Base-by-base conservation (phyloP, 306 rosid species). In the Trifolium dubium region DNA sequence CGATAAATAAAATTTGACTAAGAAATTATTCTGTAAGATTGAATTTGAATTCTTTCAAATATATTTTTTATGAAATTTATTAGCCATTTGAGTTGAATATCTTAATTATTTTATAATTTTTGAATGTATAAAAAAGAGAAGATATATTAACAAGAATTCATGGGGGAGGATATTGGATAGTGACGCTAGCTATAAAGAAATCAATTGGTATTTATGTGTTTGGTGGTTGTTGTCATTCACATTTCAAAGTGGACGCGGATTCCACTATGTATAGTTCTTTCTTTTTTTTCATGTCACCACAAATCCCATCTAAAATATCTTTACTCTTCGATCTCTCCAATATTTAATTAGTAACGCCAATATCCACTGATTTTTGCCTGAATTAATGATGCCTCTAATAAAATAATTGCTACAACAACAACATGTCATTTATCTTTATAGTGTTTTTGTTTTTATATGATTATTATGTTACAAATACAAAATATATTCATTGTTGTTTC, bases 181-280 rank as follows among this genome's bases (percentile, higher is more conserved):
- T 75, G 86, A 83, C 83, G 43, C 43, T 75, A 60, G 83, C 54
- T 58, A 74, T 49, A 49, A 7, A 69, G 65, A 58, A 83, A 71
- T 75, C 51, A 74, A 74, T 67, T 12, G 73, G 73, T 44, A 64
- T 74, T 59, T 43, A 72, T 71, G 56, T 79, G 73, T 75, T 79
- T 79, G 79, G 86, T 79, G 73, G 83, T 79, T 79, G 73, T 65
- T 79, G 77, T 79, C 84, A 76, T 66, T 43, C 78, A 79, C 50
- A 73, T 40, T 64, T 59, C 61, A 74, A 5, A 64, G 79, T 65
- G 66, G 61, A 76, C 81, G 69, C 35, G 63, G 84, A 79, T 83
- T 76, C 87, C 84, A 79, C 82, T 79, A 44, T 46, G 50, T 14
- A 10, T 14, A 10, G 6, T 76, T 71, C 28, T 43, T 54, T 75